Evolutionary conservation across 768 basidiomycete species (phyloP), one percentile per base, ranked within the genome.

Genomic region (Podaxis sp.): DNA sequence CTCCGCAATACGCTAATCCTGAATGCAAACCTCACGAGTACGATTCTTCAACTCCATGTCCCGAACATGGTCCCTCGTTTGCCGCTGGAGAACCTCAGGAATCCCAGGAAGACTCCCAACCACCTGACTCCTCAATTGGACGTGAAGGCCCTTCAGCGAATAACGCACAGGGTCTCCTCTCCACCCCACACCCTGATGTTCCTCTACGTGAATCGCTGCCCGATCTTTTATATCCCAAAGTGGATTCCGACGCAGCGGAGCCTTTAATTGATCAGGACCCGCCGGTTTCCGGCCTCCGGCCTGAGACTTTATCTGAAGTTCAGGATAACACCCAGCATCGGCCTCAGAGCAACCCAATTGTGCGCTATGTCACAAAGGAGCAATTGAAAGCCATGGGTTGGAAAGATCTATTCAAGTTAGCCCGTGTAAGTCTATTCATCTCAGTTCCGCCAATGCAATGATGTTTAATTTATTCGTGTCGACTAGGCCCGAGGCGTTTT

Each of bases 351-450:
- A 56, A 56, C 8, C 54, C 30, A 20, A 33, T 48, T 22, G 48
- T 58, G 17, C 57, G 57, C 20, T 58, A 48, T 33, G 33, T 48
- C 26, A 49, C 26, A 12, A 17, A 4, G 30, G 57, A 36, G 12
- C 44, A 58, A 33, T 33, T 58, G 11, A 48, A 22, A 4, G 13
- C 17, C 30, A 58, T 58, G 57, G 28, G 57, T 8, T 58, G 44
- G 57, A 58, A 58, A 15, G 57, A 58, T 28, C 22, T 49, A n/a
- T 49, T 58, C 30, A 58, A 30, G 44, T 22, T 58, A n/a, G 57
- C 57, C 49, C 46, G 44, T 4, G 57, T 58, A 20, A 58, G 46
- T 22, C 17, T 46, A 24, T 40, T 28, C 40, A 28, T 44, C 5
- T 7, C 6, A 5, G 41, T 13, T 40, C 12, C 22, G 17, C 17